These are phyloP conservation scores for Suillus lakei DNA, from an alignment of 768 basidiomycete species.

Conservation along the genomic window DNA sequence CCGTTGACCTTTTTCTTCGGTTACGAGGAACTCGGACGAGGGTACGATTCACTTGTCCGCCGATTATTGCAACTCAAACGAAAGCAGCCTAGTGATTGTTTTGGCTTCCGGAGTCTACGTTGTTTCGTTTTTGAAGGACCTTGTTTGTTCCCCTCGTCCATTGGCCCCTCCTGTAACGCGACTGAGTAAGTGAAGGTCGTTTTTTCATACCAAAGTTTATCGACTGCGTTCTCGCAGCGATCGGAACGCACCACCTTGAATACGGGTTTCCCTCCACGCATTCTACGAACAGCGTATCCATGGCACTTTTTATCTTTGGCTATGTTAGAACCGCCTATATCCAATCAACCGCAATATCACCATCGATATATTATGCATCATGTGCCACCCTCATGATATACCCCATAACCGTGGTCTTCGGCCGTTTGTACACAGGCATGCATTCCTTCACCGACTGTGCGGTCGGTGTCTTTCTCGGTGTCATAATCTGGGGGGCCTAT, in stretches of 20 bases:
- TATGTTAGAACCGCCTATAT: conserved; percentile 57
- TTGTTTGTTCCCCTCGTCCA: conserved; percentile 89
- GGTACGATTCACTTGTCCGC: conserved; percentile 44
- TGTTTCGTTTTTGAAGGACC: conserved; percentile 88
- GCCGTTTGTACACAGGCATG: conserved; percentile 87
- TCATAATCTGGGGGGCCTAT: conserved; percentile 61
- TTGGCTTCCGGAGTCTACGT: conserved; percentile 82
- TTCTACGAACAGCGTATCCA: conserved; percentile 88
- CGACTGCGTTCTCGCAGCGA: conserved; percentile 47
- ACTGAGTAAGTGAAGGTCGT: conserved; percentile 59
- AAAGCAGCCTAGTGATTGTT: conserved; percentile 63
- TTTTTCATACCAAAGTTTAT: background rate
- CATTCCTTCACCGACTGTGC: conserved; percentile 81
- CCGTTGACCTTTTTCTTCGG: conserved; percentile 93
- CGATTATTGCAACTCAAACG: conserved; percentile 20
- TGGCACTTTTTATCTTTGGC: conserved; percentile 80
- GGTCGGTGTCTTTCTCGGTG: conserved; percentile 67
- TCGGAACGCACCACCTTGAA: conserved; percentile 83
- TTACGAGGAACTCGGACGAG: conserved; percentile 66
- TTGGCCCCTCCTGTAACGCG: conserved; percentile 91
- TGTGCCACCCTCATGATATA: conserved; percentile 58
- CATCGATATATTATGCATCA: conserved; percentile 45
- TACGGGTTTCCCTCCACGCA: conserved; percentile 98
- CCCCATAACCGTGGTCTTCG: conserved; percentile 73
- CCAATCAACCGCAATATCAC: conserved; percentile 46